phyloP scores from a whole-genome alignment of 345 rosid species.

The Rhodamnia argentea region DNA sequence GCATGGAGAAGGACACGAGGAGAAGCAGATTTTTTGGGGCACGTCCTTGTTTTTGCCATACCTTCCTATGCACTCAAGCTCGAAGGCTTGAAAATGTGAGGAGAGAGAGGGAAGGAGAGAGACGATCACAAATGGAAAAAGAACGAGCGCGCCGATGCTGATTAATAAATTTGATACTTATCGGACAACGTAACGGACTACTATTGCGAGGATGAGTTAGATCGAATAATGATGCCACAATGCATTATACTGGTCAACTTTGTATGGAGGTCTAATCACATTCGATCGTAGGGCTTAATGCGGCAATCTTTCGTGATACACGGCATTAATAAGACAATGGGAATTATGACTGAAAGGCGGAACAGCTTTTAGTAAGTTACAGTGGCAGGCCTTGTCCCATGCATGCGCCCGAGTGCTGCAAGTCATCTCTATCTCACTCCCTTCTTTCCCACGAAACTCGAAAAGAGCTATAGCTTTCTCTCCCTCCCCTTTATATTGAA shows the following conservation, averaged over 20 bases:
- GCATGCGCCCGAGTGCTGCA: background rate
- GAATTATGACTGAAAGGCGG: background rate
- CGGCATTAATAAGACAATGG: background rate
- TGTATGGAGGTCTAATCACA: background rate
- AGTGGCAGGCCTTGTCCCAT: background rate
- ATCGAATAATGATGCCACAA: background rate
- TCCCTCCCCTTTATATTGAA: background rate
- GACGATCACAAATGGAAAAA: background rate
- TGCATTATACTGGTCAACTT: background rate
- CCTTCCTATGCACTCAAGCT: background rate
- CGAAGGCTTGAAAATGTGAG: background rate
- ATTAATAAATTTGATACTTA: background rate
- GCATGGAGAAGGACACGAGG: background rate
- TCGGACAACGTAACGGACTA: background rate
- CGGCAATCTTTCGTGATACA: background rate
- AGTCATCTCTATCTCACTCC: background rate
- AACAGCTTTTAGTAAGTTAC: background rate
- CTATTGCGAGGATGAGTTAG: background rate
- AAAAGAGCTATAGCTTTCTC: background rate
- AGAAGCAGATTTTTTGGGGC: background rate
- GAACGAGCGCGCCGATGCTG: background rate
- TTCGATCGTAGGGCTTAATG: background rate
- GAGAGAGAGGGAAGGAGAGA: background rate
- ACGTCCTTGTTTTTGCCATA: background rate
- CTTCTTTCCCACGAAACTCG: background rate